These are phyloP conservation scores for Raphanus sativus DNA, from an alignment of 345 rosid species.

Conservation along the genomic window DNA sequence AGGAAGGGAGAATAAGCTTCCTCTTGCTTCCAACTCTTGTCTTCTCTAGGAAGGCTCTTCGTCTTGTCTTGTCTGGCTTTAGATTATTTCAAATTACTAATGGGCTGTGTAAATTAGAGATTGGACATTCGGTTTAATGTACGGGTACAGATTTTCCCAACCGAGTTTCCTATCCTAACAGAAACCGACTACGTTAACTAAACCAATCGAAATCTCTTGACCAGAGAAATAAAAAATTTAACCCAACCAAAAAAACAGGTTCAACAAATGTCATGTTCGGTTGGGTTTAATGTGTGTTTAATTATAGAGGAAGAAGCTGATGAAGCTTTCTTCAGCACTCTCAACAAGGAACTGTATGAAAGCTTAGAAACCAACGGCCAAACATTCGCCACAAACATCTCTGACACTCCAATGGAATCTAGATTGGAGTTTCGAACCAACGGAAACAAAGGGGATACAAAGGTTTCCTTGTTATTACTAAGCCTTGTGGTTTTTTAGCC, in stretches of 20 bases:
- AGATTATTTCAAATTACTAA: not conserved
- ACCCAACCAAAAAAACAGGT: not conserved
- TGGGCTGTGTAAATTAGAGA: slow-evolving; percentile 18
- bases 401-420: slow-evolving; percentile 8
- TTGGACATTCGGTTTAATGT: not conserved
- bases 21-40: too few relatives aligned
- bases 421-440: slow-evolving; percentile 16
- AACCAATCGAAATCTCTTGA: not conserved
- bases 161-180: not conserved
- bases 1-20: too few relatives aligned
- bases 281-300: slow-evolving; percentile 7
- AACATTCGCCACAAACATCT: slow-evolving; percentile 26
- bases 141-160: not conserved
- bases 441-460: slow-evolving; percentile 22
- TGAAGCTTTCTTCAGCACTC: slow-evolving; percentile 13
- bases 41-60: too few relatives aligned
- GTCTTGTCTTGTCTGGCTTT: too few relatives aligned
- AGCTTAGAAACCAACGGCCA: slow-evolving; percentile 15
- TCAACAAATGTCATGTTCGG: not conserved
- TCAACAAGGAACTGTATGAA: slow-evolving; percentile 13
- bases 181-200: not conserved
- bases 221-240: not conserved
- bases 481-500: slow-evolving; percentile 75
- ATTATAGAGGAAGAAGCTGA: slow-evolving; percentile 19
- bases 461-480: slow-evolving; percentile 22